Evolutionary conservation across 805 yeast genomes (phyloP).

Genomic region (Kuraishia ogatae): DNA sequence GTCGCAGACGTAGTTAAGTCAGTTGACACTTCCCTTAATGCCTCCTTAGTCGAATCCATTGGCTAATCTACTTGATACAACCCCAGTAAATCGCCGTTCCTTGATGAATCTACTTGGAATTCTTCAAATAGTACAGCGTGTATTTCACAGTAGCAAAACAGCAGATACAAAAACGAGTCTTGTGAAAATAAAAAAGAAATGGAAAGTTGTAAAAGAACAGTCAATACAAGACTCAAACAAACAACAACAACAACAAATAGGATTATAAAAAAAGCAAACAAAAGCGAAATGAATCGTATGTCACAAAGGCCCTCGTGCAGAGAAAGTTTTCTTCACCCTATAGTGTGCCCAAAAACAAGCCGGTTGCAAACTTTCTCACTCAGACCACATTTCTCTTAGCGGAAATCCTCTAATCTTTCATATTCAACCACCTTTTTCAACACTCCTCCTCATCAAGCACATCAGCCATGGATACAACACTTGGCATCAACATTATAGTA

Average conservation of each 20-base stretch:
- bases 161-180: neutral
- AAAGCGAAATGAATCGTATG: neutral
- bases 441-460: neutral
- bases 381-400: neutral
- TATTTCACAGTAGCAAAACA: neutral
- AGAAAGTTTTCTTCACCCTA: too few relatives aligned
- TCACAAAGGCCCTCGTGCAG: neutral
- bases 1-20: too few relatives aligned
- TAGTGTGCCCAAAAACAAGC: too few relatives aligned
- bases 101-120: too few relatives aligned
- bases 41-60: too few relatives aligned
- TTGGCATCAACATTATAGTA: too few relatives aligned
- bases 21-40: too few relatives aligned
- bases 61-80: too few relatives aligned
- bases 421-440: neutral
- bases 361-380: too few relatives aligned
- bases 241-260: neutral
- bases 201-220: neutral
- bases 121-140: neutral
- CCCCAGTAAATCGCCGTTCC: too few relatives aligned
- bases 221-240: neutral
- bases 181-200: too few relatives aligned
- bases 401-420: neutral
- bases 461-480: neutral
- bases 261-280: neutral